Percentiles rank a stretch among this genome's conserved stretches.
These are phyloP conservation scores for Retiboletus fuscus DNA, from an alignment of 1,284 basidiomycete genomes.

Conservation along the genomic window DNA sequence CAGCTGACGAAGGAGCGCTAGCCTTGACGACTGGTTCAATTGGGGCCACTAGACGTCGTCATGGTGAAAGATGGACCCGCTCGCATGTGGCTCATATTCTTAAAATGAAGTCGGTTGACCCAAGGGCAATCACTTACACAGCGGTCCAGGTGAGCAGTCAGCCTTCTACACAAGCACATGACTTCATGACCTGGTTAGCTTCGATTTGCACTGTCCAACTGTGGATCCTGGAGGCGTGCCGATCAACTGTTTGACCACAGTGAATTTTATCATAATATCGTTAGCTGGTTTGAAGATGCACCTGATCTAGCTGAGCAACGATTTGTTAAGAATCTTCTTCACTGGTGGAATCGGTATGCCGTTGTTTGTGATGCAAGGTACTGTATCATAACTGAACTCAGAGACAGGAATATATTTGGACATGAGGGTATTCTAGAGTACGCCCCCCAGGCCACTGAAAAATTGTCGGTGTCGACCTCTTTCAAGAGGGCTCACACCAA, in stretches of 20 bases:
- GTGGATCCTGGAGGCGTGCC: background rate
- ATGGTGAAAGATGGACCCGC: conserved; percentile 5
- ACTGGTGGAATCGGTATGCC: background rate
- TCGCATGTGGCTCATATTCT: background rate
- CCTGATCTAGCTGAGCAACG: too few relatives aligned
- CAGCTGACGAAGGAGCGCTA: background rate
- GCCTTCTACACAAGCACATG: too few relatives aligned
- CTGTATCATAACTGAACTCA: background rate
- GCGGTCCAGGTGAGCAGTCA: conserved; percentile 6
- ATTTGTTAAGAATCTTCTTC: background rate
- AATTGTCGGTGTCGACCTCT: background rate
- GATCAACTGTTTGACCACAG: background rate
- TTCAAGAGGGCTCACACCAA: background rate
- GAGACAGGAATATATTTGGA: background rate
- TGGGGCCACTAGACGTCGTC: background rate
- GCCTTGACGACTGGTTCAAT: background rate
- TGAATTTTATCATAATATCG: background rate
- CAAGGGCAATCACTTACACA: too few relatives aligned
- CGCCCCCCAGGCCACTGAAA: background rate
- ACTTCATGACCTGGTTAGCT: too few relatives aligned
- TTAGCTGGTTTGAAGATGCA: background rate
- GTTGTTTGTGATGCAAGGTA: background rate
- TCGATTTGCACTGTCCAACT: conserved; percentile 2
- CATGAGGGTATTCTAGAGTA: background rate
- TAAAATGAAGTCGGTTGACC: background rate